Base-by-base conservation (phyloP, 371 early-diverging fungal species). In the Mortierella sp. region DNA sequence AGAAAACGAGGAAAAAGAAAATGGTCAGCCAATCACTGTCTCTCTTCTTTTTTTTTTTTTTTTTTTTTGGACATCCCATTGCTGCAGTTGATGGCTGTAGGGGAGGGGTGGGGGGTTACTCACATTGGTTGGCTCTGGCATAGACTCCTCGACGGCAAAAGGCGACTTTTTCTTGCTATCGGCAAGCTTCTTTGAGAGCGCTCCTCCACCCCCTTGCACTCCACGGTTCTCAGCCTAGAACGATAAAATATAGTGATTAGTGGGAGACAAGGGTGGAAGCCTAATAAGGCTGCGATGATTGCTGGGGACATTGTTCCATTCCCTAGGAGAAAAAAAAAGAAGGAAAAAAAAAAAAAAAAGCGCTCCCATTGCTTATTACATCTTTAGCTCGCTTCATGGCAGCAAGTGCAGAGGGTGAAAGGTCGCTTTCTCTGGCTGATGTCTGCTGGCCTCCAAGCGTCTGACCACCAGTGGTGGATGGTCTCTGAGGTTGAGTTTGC, bases 361-460 rank as follows among this genome's bases (percentile, higher is more conserved):
- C 21, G 28, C 18, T 15, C 21, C 19, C 12, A 28, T 70, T n/a
- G n/a, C n/a, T n/a, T n/a, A n/a, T 46, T 72, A 77, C 79, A 29
- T 64, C 73, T 45, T 77, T 66, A 14, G 79, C 79, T 18, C 79
- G 72, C 57, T 72, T 77, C 44, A 68, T 69, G 14, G 79, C 79
- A 28, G 79, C 79, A 37, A 72, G 60, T 7, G 79, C 79, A 43
- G 79, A 77, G 18, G 72, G 62, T 18, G 79, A 77, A 7, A 77
- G 62, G n/a, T 66, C 69, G 16, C 60, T 62, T 16, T 50, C 66
- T 48, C 64, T 25, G n/a, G 60, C 12, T 25, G 51, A 28, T 11
- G 62, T 18, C 37, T 37, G 37, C 37, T 37, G 37, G 37, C 9
- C 9, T 37, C 37, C 37, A 37, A 37, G 37, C 9, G 37, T 37